Evolutionary conservation across 164 flowering plant genomes (phyloP), one percentile per base, ranked within the genome.

Genomic region (Vitis rotundifolia): DNA sequence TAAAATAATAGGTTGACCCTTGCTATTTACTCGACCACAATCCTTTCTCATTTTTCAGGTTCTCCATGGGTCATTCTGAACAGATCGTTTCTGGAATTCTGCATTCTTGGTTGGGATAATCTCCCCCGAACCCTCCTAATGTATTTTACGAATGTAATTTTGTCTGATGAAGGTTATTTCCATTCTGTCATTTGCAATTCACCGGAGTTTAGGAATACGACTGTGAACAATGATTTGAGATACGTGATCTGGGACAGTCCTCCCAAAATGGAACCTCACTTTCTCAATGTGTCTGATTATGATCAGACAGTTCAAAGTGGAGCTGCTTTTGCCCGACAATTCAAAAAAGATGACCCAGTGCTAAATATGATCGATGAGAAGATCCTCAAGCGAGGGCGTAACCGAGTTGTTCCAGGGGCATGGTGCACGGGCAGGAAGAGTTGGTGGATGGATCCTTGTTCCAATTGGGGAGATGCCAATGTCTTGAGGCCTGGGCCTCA

Each of bases 51-150:
- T 63, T 54, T 44, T 75, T 63, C 91, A 96, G 99, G 98, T 79
- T 93, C 99, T 14, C 95, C 92, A 22, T 95, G 99, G 99, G 81
- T 87, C 51, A 77, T 79, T 61, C 75, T 95, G 66, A 93, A 97
- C 75, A 75, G 94, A 62, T 69, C 93, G 19, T 95, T 93, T 71
- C 78, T 95, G 28, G 97, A 95, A 70, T 93, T 49, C 70, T 95
- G 98, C 68, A 61, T 89, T 51, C 79, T 90, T 57, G 99, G 98
- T 31, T 96, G 95, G 97, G 98, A 93, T 63, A 96, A 93, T 71
- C 89, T 96, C 47, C 99, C 99, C 0, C 83, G 99, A 8, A 91
- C 84, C 2, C 88, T 96, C 28, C 83, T 96, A 4, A 88, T 93
- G 98, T 96, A 93, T 76, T 85, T 87, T 61, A 88, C 83, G 69